Percentiles rank a stretch among this genome's conserved stretches.
Evolutionary conservation across 192 early-diverging fungal genomes (phyloP).

Genomic region (Pecoramyces ruminantium): DNA sequence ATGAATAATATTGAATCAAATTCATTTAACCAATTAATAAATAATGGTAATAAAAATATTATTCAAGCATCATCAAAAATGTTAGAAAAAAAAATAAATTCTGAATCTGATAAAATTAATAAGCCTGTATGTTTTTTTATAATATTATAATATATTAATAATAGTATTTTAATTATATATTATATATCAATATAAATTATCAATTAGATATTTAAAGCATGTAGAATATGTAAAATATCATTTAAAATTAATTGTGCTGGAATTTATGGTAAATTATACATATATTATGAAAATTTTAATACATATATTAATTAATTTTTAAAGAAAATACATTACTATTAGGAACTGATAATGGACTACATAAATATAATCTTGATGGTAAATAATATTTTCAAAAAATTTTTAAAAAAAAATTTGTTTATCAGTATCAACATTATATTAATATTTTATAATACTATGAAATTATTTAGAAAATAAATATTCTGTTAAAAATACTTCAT

Average conservation of each 20-base stretch:
- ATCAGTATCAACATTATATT: neutral
- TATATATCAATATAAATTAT: too few species aligned
- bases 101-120: too few species aligned
- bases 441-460: too few species aligned
- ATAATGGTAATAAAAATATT: too few species aligned
- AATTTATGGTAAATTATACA: neutral
- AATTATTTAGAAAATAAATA: constrained; percentile 5
- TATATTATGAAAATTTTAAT: too few species aligned
- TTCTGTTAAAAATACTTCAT: constrained; percentile 14
- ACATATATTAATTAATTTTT: neutral
- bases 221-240: neutral
- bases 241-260: neutral
- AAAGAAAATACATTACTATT: constrained; percentile 24
- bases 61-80: too few species aligned
- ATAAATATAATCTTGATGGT: constrained; percentile 22
- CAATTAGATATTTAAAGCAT: neutral
- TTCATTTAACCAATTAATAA: neutral
- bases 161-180: too few species aligned
- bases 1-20: neutral
- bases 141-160: too few species aligned
- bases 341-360: constrained; percentile 35
- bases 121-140: too few species aligned
- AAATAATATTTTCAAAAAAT: too few species aligned
- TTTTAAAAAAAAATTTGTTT: constrained; percentile 2
- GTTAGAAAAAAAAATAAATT: too few species aligned